Conservation (phyloP, 208 protist genomes). For the Porcisia deanei region DNA sequence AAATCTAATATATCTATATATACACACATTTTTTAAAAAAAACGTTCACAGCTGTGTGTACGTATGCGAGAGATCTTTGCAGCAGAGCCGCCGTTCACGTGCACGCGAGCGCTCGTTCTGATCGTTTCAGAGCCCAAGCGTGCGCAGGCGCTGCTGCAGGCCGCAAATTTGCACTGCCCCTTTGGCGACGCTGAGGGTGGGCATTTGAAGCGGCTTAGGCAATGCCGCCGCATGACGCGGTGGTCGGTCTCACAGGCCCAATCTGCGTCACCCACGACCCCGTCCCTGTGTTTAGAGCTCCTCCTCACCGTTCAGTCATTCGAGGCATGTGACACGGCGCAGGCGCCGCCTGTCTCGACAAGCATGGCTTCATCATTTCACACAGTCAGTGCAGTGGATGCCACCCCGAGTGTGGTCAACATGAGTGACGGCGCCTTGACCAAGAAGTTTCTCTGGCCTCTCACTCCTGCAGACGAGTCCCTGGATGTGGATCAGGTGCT, state of each 20-base stretch:
- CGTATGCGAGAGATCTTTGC: constrained; percentile 58
- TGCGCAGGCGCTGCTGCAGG: constrained; percentile 48
- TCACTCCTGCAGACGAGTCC: neutral
- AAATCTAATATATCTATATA: neutral
- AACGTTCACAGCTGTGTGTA: neutral
- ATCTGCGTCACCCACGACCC: neutral
- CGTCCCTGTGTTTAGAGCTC: constrained; percentile 3
- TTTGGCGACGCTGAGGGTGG: constrained; percentile 24
- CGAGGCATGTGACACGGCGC: neutral
- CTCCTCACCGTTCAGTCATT: constrained; percentile 6
- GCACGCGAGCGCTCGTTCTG: constrained; percentile 44
- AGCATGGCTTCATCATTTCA: neutral
- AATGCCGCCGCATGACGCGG: neutral
- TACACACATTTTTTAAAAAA: neutral
- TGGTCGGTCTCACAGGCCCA: neutral
- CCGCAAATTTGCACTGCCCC: constrained; percentile 63
- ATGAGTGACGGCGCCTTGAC: neutral
- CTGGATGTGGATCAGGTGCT: constrained; percentile 6
- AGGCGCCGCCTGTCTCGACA: neutral
- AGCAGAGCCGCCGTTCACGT: constrained; percentile 43
- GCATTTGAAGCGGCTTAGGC: constrained; percentile 83
- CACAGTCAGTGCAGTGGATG: neutral
- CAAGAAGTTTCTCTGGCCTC: neutral
- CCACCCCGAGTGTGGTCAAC: neutral
- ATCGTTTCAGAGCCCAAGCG: constrained; percentile 38